phyloP scores from a whole-genome alignment of 1,139 yeast species.

The Saccharomyces pastorianus region DNA sequence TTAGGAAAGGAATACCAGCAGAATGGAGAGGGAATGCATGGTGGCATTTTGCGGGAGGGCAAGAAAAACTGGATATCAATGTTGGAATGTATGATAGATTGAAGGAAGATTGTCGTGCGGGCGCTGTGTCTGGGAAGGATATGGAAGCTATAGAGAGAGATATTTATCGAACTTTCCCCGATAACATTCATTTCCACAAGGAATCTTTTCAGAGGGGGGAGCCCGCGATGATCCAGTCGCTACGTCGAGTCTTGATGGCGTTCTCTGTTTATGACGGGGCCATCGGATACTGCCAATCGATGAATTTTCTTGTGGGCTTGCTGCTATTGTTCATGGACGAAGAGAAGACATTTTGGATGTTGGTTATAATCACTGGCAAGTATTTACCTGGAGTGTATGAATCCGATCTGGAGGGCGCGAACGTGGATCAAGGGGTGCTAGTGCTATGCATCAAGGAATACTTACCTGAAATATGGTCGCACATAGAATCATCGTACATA shows the following conservation, averaged over 20 bases:
- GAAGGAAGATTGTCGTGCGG: conserved; percentile 4
- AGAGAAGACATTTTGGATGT: conserved; percentile 90
- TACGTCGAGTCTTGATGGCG: conserved; percentile 73
- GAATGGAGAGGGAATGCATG: conserved; percentile 97
- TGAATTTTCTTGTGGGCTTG: conserved; percentile 84
- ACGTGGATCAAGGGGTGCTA: conserved; percentile 87
- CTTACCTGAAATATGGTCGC: conserved; percentile 71
- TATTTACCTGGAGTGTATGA: conserved; percentile 90
- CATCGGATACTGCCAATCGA: conserved; percentile 91
- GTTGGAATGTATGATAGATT: conserved; percentile 58
- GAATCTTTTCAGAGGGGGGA: conserved; percentile 36
- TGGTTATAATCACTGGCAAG: conserved; percentile 76
- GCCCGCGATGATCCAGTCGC: conserved; percentile 56
- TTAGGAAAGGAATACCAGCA: conserved; percentile 88
- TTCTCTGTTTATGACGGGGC: conserved; percentile 82
- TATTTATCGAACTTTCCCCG: conserved; percentile 88
- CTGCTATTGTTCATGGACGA: conserved; percentile 77
- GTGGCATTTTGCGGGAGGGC: conserved; percentile 88
- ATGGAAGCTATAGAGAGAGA: conserved; percentile 91
- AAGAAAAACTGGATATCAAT: conserved; percentile 60
- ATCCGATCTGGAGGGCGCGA: conserved; percentile 83
- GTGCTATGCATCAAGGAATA: conserved; percentile 79
- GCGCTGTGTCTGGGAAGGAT: conserved; percentile 43
- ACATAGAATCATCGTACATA: conserved; percentile 34
- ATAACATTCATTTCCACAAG: conserved; percentile 64